Evolutionary conservation across 495 filamentous ascomycete species (phyloP), one percentile per base, ranked within the genome.

Genomic region (Sphaerosporella brunnea): DNA sequence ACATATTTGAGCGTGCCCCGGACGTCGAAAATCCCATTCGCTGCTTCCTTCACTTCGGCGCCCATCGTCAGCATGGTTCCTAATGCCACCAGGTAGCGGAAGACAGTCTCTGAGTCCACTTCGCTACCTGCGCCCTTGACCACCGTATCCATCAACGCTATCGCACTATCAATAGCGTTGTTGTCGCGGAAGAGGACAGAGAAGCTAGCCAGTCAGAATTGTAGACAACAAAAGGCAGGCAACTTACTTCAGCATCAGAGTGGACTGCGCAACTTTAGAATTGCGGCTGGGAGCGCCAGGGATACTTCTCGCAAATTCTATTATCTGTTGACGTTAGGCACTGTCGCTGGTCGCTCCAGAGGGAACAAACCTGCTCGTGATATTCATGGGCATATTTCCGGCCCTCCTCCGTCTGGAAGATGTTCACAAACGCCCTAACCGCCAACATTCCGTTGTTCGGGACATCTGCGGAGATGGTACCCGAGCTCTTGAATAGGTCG

Each of bases 391-490:
- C 53, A 49, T 54, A 61, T 15, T 68, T 61, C 9, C 82, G 74
- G 25, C 90, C 90, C 47, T 76, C 66, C 2, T 70, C 60, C 0
- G 81, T 84, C 47, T 75, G 73, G 63, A 95, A 96, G 4, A 96
- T 66, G 49, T 99, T 99, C n/a, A 74, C 78, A 39, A 93, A 71
- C 11, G 78, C 71, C 9, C 92, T 84, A 35, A 82, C 66, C 0
- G 81, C 73, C 63, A 96, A 76, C 82, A 96, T 93, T 24, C 78
- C 73, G 56, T 82, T 82, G 60, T 95, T 94, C 10, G 74, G 59
- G 2, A 60, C 52, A 8, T 59, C 66, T 11, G 68, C 65, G 16
- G 63, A 55, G 28, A 60, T 66, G 0, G 63, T 62, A 7, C 72
- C 63, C 8, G 66, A 67, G 5, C 64, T 56, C 20, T 73, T 67